Evolutionary conservation across 164 flowering plant genomes (phyloP).

Genomic region (Aristolochia californica): DNA sequence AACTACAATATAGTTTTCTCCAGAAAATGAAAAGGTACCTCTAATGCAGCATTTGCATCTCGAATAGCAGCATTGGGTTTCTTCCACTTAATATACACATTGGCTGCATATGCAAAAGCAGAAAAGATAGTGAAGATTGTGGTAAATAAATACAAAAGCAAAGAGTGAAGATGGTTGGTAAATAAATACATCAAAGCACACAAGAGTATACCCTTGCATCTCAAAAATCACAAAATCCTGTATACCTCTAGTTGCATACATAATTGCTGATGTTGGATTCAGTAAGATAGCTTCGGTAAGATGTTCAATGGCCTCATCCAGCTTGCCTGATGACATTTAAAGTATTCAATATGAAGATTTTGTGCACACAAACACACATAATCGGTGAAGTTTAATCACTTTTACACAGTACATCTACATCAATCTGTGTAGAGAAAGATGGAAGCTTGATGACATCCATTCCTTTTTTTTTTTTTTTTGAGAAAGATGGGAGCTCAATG

Average conservation of each 20-base stretch:
- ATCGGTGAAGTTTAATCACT: not conserved
- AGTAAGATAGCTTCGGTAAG: slow-evolving; percentile 73
- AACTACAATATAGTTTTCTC: too few species aligned
- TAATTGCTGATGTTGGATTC: slow-evolving; percentile 88
- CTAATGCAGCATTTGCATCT: slow-evolving; percentile 90
- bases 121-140: not conserved
- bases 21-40: slow-evolving; percentile 30
- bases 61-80: slow-evolving; percentile 96
- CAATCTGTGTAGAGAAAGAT: too few species aligned
- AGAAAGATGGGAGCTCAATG: too few species aligned
- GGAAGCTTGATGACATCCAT: too few species aligned
- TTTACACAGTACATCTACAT: too few species aligned
- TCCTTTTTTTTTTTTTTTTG: too few species aligned
- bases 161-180: not conserved
- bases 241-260: slow-evolving; percentile 93
- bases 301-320: slow-evolving; percentile 77
- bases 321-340: slow-evolving; percentile 42
- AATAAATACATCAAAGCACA: not conserved
- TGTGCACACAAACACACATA: too few species aligned
- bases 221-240: not conserved
- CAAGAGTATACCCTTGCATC: not conserved
- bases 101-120: slow-evolving; percentile 38
- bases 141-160: too few species aligned
- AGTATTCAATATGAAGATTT: not conserved
- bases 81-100: slow-evolving; percentile 82